Evolutionary conservation across 768 basidiomycete species (phyloP), one percentile per base, ranked within the genome.

Genomic region (Hypholoma fasciculare): DNA sequence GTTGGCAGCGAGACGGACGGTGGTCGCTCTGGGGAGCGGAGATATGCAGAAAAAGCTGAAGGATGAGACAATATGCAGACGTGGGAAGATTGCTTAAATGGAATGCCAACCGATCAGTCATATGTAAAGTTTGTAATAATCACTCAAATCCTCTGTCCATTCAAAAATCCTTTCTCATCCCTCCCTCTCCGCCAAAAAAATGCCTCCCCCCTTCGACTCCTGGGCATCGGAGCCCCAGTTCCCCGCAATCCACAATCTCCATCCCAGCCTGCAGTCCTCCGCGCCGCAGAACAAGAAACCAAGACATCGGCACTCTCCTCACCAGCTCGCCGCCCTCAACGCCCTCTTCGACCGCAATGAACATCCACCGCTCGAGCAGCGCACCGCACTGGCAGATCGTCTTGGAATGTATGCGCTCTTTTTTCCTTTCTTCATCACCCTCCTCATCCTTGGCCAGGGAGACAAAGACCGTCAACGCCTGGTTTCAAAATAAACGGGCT

Each of bases 401-500:
- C 79, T 92, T 61, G 86, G 87, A 73, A 91, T 93, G 90, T 90
- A 65, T 70, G 89, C 80, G 61, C 60, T 56, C 37, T 44, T 57
- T 44, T 54, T 53, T 60, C 57, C 55, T 65, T 56, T 49, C 50
- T 56, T 56, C 50, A 52, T 49, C 54, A 17, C 43, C 59, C 46
- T 57, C 36, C 60, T 66, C 49, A 63, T 34, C 56, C 61, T 53
- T 60, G 54, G 38, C 58, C 57, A 92, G 90, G 87, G 88, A 91
- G 70, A 86, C 84, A 71, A 92, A 92, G 80, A 90, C 88, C 2
- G 89, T 92, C 68, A 89, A 89, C 69, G 88, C 90, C 13, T 92
- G 89, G 87, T 92, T 92, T 73, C 90, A 92, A 75, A 92, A 92
- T 70, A 92, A 91, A 78, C 81, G 90, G 54, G 90, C 90, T 6